Evolutionary conservation across 768 basidiomycete species (phyloP).

Genomic region (Gloeopeniophorella convolvens): DNA sequence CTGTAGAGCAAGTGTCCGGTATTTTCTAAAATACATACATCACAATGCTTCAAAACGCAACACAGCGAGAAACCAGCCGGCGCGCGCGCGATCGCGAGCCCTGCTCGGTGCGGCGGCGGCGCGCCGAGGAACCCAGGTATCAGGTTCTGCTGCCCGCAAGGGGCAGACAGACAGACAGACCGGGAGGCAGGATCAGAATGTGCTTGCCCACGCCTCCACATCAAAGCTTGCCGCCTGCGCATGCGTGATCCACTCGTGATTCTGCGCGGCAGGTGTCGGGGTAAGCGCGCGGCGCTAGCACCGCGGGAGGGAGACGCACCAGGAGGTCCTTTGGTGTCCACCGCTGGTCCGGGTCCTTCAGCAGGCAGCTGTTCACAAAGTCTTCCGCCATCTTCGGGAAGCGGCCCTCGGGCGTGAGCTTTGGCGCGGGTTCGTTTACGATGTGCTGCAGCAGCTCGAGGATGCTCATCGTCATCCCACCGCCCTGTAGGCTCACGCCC

Average conservation of each 20-base stretch:
- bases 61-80: background rate
- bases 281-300: background rate
- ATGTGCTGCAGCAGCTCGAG: slow-evolving; percentile 95
- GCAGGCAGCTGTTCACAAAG: slow-evolving; percentile 85
- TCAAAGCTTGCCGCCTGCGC: slow-evolving; percentile 57
- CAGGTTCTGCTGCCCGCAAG: background rate
- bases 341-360: slow-evolving; percentile 82
- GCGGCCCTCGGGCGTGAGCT: slow-evolving; percentile 66
- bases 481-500: slow-evolving; percentile 90
- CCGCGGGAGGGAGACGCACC: slow-evolving; percentile 38
- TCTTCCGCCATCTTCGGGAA: slow-evolving; percentile 69
- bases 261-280: slow-evolving; percentile 34
- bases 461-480: slow-evolving; percentile 97
- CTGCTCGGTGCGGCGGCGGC: too few species aligned
- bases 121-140: too few species aligned
- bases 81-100: background rate
- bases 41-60: background rate
- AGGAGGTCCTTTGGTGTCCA: slow-evolving; percentile 84
- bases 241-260: slow-evolving; percentile 67
- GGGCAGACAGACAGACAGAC: background rate
- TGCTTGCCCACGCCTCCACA: slow-evolving; percentile 75
- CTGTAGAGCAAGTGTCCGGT: too few species aligned
- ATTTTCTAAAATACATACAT: slow-evolving; percentile 1
- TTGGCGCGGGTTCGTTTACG: slow-evolving; percentile 96
- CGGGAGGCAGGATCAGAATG: slow-evolving; percentile 41